Evolutionary conservation across 2,329 filamentous ascomycete genomes (phyloP).

Genomic region (Juglanconis oblonga): DNA sequence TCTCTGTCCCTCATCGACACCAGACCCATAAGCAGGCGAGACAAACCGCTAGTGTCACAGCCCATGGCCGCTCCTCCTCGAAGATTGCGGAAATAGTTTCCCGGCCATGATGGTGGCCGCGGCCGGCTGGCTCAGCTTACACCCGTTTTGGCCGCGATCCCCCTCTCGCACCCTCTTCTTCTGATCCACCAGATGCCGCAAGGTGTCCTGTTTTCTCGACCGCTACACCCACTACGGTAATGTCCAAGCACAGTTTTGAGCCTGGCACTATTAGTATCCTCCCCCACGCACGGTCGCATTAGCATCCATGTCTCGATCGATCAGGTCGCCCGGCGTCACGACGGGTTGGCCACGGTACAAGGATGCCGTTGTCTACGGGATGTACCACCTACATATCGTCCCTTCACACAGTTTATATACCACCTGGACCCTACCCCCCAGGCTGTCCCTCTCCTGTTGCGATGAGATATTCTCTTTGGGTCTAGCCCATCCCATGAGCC

Average conservation of each 20-base stretch:
- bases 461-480: neutral
- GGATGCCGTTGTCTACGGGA: neutral
- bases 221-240: neutral
- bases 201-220: conserved; percentile 5
- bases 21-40: conserved; percentile 7
- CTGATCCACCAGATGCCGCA: neutral
- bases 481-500: neutral
- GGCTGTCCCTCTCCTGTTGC: neutral
- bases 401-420: conserved; percentile 8
- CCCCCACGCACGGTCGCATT: neutral
- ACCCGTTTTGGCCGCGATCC: neutral
- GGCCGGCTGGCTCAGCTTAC: conserved; percentile 5
- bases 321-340: neutral
- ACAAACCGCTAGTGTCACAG: conserved; percentile 2
- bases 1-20: neutral
- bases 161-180: neutral
- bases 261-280: no score
- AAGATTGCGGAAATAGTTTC: neutral
- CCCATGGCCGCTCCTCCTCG: neutral
- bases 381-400: neutral
- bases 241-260: neutral
- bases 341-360: conserved; percentile 8
- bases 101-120: neutral
- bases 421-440: neutral
- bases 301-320: neutral